Evolutionary conservation across 306 rosid genomes (phyloP).

Genomic region (Begonia fuchsioides): DNA sequence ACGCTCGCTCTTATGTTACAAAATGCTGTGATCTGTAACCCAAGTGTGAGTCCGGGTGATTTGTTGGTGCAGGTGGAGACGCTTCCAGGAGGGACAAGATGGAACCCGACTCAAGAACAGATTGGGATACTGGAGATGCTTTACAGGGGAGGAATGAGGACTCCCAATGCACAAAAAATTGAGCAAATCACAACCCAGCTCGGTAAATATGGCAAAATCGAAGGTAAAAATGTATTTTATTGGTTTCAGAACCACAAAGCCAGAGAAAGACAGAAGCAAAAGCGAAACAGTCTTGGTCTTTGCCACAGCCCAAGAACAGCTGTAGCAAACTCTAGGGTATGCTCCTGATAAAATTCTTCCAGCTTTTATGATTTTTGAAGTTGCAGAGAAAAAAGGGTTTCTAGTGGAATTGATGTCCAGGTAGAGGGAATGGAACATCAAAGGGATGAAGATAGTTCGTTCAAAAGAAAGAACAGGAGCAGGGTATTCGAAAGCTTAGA

Average conservation of each 20-base stretch:
- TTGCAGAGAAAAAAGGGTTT: not conserved
- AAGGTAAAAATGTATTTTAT: conserved; percentile 96
- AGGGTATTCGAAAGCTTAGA: conserved; percentile 58
- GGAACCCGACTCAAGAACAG: conserved; percentile 98
- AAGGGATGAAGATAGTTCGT: conserved; percentile 58
- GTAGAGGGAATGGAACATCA: conserved; percentile 20
- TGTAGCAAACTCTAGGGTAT: too few species aligned
- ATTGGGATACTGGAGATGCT: conserved; percentile 85
- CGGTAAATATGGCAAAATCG: conserved; percentile 77
- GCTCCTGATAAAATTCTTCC: too few species aligned
- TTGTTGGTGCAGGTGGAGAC: conserved; percentile 36
- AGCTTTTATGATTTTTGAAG: too few species aligned
- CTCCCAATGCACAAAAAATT: conserved; percentile 88
- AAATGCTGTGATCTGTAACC: too few species aligned
- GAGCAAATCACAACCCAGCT: conserved; percentile 74
- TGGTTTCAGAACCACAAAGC: conserved; percentile 99
- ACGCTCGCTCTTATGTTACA: too few species aligned
- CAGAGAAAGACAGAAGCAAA: conserved; percentile 88
- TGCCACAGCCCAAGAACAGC: conserved; percentile 46
- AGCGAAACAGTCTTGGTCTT: conserved; percentile 52
- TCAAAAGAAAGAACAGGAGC: conserved; percentile 57
- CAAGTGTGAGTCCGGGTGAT: too few species aligned
- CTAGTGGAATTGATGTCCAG: conserved; percentile 8
- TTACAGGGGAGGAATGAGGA: conserved; percentile 79
- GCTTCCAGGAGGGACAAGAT: conserved; percentile 83